Evolutionary conservation across 495 filamentous ascomycete genomes (phyloP).

Genomic region (Aspergillus sclerotiicarbonarius): DNA sequence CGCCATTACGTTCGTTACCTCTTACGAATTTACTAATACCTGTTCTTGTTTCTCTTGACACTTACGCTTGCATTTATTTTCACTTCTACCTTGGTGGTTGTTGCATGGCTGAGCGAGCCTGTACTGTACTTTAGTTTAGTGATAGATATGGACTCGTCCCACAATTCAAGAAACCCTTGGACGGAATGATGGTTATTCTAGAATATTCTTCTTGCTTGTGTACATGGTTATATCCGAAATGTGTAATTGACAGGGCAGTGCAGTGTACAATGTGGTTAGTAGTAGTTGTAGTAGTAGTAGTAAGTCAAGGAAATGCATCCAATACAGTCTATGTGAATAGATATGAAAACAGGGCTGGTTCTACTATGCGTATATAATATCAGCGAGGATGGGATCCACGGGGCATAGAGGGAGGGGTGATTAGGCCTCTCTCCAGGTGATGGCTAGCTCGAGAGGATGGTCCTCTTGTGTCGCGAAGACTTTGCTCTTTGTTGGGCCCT

Average conservation of each 20-base stretch:
- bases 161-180: neutral
- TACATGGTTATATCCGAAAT: too few species aligned
- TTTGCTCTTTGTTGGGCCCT: slow-evolving; percentile 43
- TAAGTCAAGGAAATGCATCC: too few species aligned
- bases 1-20: too few species aligned
- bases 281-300: too few species aligned
- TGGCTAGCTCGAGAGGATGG: slow-evolving; percentile 39
- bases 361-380: too few species aligned
- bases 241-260: too few species aligned
- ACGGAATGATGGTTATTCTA: neutral
- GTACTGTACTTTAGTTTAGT: slow-evolving; percentile 18
- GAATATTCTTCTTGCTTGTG: too few species aligned
- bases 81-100: neutral
- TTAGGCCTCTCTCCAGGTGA: slow-evolving; percentile 30
- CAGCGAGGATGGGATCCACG: too few species aligned
- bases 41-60: neutral
- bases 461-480: slow-evolving; percentile 35
- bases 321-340: too few species aligned
- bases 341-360: too few species aligned
- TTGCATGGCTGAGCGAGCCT: neutral
- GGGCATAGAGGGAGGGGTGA: neutral
- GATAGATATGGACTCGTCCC: slow-evolving; percentile 8
- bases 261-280: too few species aligned
- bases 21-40: slow-evolving; percentile 5
- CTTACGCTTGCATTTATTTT: neutral